Evolutionary conservation across 495 filamentous ascomycete genomes (phyloP), one percentile per base, ranked within the genome.

Genomic region (Alectoria sarmentosa): DNA sequence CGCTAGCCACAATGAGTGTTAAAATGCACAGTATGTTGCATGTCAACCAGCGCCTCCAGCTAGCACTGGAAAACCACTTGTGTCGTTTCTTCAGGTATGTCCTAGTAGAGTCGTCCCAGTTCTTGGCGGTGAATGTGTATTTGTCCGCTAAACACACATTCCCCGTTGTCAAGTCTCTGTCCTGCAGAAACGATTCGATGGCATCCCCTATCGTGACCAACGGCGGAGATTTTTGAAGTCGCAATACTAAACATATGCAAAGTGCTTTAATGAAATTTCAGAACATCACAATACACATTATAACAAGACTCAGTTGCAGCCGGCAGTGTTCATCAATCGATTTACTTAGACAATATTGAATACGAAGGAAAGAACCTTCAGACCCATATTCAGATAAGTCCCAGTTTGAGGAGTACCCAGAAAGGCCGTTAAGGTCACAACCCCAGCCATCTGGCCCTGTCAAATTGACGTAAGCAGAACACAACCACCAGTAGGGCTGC

Each of bases 291-390:
- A 77, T 59, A 32, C 69, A 32, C 55, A 78, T 72, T 17, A 82
- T 75, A 1, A 64, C 63, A 7, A 74, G 15, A 58, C 68, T 77
- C 41, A 80, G 78, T 62, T 78, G 74, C n/a, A 83, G 62, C 56
- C 70, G 71, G 69, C 79, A 83, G 10, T 64, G 61, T 55, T 73
- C 69, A 0, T 41, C 44, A 1, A 69, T 63, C 11, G 15, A 39
- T 65, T 77, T 49, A 58, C 73, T 73, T 10, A 78, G 70, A 60
- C 80, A 82, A 58, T 78, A 75, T 2, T 73, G 58, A 10, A 77
- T 17, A 68, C 15, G 58, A 70, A 64, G 0, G 54, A 61, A 17
- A 61, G 23, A 39, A 68, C 44, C 0, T 60, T 13, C 41, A 19
- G 8, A 3, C 8, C 15, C 17, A 21, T 19, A n/a, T n/a, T n/a